Base-by-base conservation (phyloP, 352 stramenopile genomes). In the Phytopythium boreale region DNA sequence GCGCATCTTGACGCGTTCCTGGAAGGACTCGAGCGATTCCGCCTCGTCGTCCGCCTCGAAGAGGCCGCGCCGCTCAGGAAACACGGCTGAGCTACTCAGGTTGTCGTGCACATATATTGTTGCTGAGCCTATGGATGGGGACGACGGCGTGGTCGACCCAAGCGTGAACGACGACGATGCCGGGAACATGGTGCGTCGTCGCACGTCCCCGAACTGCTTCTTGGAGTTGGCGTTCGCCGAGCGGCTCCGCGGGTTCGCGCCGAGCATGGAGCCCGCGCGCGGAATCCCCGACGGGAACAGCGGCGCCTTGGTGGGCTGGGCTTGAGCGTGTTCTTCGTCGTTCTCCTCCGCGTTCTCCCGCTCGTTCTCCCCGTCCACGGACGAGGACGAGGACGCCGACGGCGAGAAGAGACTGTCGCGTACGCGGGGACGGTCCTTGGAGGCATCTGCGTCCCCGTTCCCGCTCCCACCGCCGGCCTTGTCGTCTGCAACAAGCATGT, bases 11-110 rank as follows among this genome's bases (percentile, higher is more conserved):
- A 86, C 84, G 1, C 79, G 79, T 56, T 87, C 79, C 29, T 85
- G 82, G 60, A 93, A 80, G 20, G 66, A 84, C 69, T 93, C 85
- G 27, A 93, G 64, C 43, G 86, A 90, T 39, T 92, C 86, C 26
- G 64, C 63, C 11, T 93, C 85, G 31, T 94, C 86, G 24, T 92
- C 84, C 12, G 77, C 71, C 59, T 94, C 86, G 62, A 94, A 94
- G 11, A 94, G 68, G 1, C 86, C 86, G 15, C 85, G 88, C 1
- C 85, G 72, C 52, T 90, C 85, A 0, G 50, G 58, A 3, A 60
- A 15, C 14, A 24, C 49, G 2, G 37, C 26, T 29, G 60, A 61
- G 56, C 34, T 69, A 17, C 37, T 53, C 8, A 31, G 24, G 36
- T 43, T 77, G 43, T 64, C 37, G 15, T 14, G 20, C 2, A 22